phyloP scores from a whole-genome alignment of 2,329 filamentous ascomycete species.

The Fusarium graminum region DNA sequence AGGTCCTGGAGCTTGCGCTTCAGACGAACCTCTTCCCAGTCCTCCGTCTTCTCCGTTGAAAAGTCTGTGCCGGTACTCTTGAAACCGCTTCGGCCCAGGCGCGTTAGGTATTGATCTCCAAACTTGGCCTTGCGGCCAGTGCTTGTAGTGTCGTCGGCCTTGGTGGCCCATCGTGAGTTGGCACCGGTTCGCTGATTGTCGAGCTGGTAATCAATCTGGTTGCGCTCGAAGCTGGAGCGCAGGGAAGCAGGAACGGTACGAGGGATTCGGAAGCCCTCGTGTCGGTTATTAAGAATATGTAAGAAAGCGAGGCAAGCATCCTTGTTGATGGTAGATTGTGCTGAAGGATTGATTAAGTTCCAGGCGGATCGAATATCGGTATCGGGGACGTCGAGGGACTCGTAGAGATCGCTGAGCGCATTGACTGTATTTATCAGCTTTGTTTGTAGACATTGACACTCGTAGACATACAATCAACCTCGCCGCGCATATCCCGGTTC shows the following conservation, averaged over 20 bases:
- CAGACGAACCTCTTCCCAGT: conserved; percentile 97
- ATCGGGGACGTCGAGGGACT: conserved; percentile 79
- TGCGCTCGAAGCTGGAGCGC: conserved; percentile 91
- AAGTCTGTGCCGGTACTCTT: conserved; percentile 92
- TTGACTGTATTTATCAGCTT: conserved; percentile 67
- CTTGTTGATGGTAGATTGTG: conserved; percentile 86
- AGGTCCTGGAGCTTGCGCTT: conserved; percentile 93
- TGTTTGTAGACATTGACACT: not conserved
- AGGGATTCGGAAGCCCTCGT: conserved; percentile 95
- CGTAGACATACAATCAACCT: conserved; percentile 75
- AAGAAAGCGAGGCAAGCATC: conserved; percentile 95
- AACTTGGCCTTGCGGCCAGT: conserved; percentile 97
- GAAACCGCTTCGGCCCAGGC: conserved; percentile 86
- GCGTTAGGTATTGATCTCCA: conserved; percentile 94
- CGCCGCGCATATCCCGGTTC: conserved; percentile 87
- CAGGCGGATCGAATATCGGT: conserved; percentile 91
- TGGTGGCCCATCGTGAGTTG: conserved; percentile 82
- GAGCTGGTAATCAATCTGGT: conserved; percentile 95
- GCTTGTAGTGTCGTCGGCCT: conserved; percentile 81
- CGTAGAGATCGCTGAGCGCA: conserved; percentile 85
- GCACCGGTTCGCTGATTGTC: conserved; percentile 76
- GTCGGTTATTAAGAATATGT: conserved; percentile 95
- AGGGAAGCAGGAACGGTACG: conserved; percentile 92
- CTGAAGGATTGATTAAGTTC: conserved; percentile 97
- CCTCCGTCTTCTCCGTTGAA: conserved; percentile 84